These are phyloP conservation scores for Cercospora nicotianae DNA, from an alignment of 2,329 filamentous ascomycete genomes.

Conservation along the genomic window DNA sequence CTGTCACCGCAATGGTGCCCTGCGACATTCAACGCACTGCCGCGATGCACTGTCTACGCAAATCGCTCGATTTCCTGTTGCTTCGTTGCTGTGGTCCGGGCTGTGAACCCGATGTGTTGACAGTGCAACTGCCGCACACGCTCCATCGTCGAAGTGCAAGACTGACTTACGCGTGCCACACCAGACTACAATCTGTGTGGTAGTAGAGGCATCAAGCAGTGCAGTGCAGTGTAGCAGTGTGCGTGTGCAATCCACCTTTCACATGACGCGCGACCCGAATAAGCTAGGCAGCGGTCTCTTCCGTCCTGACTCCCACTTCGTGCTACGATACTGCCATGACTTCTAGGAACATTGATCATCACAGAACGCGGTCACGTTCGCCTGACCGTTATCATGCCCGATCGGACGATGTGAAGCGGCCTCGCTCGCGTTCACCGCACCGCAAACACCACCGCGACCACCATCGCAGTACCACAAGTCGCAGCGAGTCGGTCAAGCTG, in stretches of 20 bases:
- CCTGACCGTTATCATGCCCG: slow-evolving; percentile 13
- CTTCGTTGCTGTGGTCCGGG: not conserved
- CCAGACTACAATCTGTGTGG: not conserved
- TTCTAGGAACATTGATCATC: slow-evolving; percentile 27
- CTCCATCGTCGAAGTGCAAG: not conserved
- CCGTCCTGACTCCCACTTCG: not conserved
- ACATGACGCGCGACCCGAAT: not conserved
- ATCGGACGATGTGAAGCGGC: slow-evolving; percentile 25
- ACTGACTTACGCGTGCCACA: not conserved
- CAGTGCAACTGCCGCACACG: not conserved
- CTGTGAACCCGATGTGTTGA: not conserved
- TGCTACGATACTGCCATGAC: slow-evolving; percentile 7
- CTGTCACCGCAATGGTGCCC: not conserved
- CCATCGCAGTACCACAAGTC: not conserved
- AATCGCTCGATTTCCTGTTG: not conserved
- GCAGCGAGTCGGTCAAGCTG: slow-evolving; percentile 19
- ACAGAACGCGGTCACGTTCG: slow-evolving; percentile 34
- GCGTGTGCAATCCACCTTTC: not conserved
- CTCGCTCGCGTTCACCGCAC: slow-evolving; percentile 33
- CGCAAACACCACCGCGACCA: slow-evolving; percentile 18
- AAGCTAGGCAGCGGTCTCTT: not conserved
- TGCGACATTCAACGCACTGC: not conserved
- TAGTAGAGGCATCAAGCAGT: no score
- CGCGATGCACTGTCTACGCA: not conserved
- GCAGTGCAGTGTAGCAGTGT: not conserved